Evolutionary conservation across 192 early-diverging fungal genomes (phyloP).

Genomic region (Coemansia furcata): DNA sequence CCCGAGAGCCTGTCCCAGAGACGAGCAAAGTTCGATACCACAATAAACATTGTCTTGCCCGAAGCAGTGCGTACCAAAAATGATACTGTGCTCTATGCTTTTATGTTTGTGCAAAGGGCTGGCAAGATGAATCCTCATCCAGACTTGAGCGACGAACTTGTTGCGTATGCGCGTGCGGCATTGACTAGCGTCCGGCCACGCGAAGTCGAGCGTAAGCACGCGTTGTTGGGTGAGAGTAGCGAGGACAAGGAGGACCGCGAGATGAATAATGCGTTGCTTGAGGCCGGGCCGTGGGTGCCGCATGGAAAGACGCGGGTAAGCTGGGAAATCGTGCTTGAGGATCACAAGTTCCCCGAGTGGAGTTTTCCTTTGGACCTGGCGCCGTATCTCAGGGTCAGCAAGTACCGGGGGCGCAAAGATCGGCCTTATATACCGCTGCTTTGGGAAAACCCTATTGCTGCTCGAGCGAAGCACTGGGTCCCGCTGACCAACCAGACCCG

Average conservation of each 20-base stretch:
- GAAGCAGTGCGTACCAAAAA: constrained; percentile 17
- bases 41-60: constrained; percentile 18
- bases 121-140: constrained; percentile 8
- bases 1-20: constrained; percentile 32
- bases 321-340: constrained; percentile 52
- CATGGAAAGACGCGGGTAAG: constrained; percentile 43
- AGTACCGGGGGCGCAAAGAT: neutral
- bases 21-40: constrained; percentile 15
- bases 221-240: constrained; percentile 11
- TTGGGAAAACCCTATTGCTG: constrained; percentile 50
- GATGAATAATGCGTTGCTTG: neutral
- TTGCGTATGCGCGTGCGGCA: constrained; percentile 25
- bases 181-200: constrained; percentile 27
- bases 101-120: constrained; percentile 41
- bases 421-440: constrained; percentile 48
- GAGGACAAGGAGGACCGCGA: neutral
- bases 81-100: constrained; percentile 30
- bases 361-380: constrained; percentile 38
- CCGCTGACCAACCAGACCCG: constrained; percentile 40
- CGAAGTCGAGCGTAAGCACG: constrained; percentile 22
- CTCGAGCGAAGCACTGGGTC: constrained; percentile 33
- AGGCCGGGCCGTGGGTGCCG: constrained; percentile 32
- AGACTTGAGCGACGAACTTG: constrained; percentile 19
- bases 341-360: constrained; percentile 41
- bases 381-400: constrained; percentile 21